Percentiles rank a stretch among this genome's conserved stretches.
These are phyloP conservation scores for Myxozyma mucilagina DNA, from an alignment of 805 yeast genomes.

Conservation along the genomic window DNA sequence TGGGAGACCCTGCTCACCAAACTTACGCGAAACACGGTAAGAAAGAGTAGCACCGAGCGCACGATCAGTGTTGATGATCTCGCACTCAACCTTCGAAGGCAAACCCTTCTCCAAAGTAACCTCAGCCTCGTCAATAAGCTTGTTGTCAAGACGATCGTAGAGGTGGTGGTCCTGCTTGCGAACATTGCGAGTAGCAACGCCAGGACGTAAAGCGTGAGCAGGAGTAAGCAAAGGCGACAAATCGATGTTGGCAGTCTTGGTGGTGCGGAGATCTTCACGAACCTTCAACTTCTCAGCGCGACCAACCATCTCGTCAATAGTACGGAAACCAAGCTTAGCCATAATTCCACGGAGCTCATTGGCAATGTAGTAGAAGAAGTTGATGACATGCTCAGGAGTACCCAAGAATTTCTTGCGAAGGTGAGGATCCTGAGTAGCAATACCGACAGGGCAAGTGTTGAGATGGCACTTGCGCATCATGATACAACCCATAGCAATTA, in stretches of 20 bases:
- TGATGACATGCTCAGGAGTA: conserved; percentile 97
- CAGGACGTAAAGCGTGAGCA: conserved; percentile 93
- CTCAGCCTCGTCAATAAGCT: conserved; percentile 94
- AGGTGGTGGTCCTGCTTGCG: conserved; percentile 92
- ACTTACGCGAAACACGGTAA: conserved; percentile 87
- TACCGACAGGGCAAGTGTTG: conserved; percentile 96
- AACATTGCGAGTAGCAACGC: conserved; percentile 89
- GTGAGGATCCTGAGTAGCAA: conserved; percentile 97
- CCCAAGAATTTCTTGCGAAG: conserved; percentile 90
- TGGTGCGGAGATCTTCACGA: conserved; percentile 78
- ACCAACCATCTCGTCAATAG: conserved; percentile 97
- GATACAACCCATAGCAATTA: conserved; percentile 96
- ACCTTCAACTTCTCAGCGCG: conserved; percentile 87
- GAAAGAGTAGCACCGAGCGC: conserved; percentile 93
- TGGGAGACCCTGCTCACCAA: conserved; percentile 92
- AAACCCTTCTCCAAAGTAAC: conserved; percentile 93
- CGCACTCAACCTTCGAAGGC: conserved; percentile 91
- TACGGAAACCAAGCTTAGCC: conserved; percentile 95
- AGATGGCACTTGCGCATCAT: conserved; percentile 94
- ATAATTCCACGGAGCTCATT: conserved; percentile 88
- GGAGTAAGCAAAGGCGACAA: conserved; percentile 93
- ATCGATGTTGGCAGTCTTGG: conserved; percentile 89
- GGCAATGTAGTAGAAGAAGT: conserved; percentile 92
- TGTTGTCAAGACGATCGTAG: conserved; percentile 92
- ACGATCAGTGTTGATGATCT: conserved; percentile 93